Percentiles rank a stretch among this genome's conserved stretches.
Evolutionary conservation across 2,329 filamentous ascomycete genomes (phyloP).

Genomic region (Teratosphaeria nubilosa): DNA sequence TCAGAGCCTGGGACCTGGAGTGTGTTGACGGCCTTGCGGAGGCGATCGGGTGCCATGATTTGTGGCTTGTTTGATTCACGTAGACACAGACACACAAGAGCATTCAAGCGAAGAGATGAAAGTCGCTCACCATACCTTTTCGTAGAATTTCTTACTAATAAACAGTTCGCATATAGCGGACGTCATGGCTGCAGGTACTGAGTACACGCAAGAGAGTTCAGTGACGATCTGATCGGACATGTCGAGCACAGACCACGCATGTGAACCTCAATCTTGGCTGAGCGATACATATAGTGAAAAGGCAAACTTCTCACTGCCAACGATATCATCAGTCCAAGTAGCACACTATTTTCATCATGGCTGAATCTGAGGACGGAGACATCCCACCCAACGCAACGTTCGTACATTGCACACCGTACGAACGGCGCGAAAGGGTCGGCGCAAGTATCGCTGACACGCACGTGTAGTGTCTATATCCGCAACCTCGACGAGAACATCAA

Average conservation of each 20-base stretch:
- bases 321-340: slow-evolving; percentile 1
- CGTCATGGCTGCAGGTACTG: slow-evolving; percentile 4
- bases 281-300: too few relatives aligned
- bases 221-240: background rate
- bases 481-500: slow-evolving; percentile 93
- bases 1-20: slow-evolving; percentile 24
- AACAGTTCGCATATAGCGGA: background rate
- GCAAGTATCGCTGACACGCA: slow-evolving; percentile 11
- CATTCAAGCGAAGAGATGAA: background rate
- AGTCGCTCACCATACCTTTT: background rate
- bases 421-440: slow-evolving; percentile 17
- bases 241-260: background rate
- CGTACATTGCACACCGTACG: slow-evolving; percentile 34
- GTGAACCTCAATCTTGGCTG: background rate
- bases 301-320: background rate
- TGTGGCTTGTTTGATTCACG: background rate
- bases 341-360: slow-evolving; percentile 1
- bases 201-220: background rate
- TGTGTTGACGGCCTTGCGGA: slow-evolving; percentile 18
- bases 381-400: slow-evolving; percentile 29
- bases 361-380: slow-evolving; percentile 6
- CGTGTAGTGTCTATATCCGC: slow-evolving; percentile 37
- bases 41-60: slow-evolving; percentile 2
- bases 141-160: background rate
- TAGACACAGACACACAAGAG: background rate